phyloP scores from a whole-genome alignment of 805 yeast genomes.

The Tetrapisispora nanseiensis region DNA sequence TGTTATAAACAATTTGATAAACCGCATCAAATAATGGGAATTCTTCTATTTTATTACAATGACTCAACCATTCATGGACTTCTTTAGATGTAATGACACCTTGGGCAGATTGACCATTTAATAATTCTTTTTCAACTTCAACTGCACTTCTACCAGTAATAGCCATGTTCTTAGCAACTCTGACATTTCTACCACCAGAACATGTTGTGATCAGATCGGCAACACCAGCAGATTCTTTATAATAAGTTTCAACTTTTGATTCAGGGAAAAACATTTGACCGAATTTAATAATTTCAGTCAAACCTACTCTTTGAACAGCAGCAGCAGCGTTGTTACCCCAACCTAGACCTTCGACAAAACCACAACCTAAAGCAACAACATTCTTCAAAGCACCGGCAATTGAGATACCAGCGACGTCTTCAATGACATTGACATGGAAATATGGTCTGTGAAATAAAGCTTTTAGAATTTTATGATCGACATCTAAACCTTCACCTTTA shows the following conservation, averaged over 20 bases:
- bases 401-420: conserved; percentile 91
- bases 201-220: conserved; percentile 97
- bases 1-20: conserved; percentile 71
- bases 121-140: conserved; percentile 72
- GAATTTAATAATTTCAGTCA: conserved; percentile 79
- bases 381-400: conserved; percentile 95
- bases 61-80: conserved; percentile 69
- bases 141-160: conserved; percentile 63
- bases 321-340: conserved; percentile 99
- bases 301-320: conserved; percentile 92
- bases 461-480: conserved; percentile 61
- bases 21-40: conserved; percentile 64
- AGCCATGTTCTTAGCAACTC: conserved; percentile 81
- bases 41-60: conserved; percentile 38
- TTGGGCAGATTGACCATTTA: conserved; percentile 94
- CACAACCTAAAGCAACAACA: conserved; percentile 91
- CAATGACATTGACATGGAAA: conserved; percentile 88
- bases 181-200: conserved; percentile 92
- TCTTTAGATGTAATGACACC: conserved; percentile 86
- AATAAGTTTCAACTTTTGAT: conserved; percentile 67
- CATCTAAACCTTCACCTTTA: conserved; percentile 36
- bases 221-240: conserved; percentile 92
- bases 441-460: conserved; percentile 91
- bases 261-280: conserved; percentile 71
- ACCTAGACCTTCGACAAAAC: conserved; percentile 91